Evolutionary conservation across 192 early-diverging fungal species (phyloP).

Genomic region (Entomortierella beljakovae): DNA sequence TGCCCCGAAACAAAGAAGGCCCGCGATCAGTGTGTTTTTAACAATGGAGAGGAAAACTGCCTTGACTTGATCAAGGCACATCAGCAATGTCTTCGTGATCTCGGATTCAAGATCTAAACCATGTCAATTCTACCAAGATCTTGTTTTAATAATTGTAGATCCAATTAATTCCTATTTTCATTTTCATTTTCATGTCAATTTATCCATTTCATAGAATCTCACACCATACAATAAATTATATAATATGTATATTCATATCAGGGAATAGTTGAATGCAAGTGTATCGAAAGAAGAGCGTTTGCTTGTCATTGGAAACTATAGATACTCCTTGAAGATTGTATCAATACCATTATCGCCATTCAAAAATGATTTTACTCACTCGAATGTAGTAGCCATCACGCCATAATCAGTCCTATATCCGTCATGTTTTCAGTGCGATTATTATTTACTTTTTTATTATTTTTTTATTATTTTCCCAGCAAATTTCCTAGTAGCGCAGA

Average conservation of each 20-base stretch:
- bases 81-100: constrained; percentile 88
- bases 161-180: not conserved
- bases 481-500: constrained; percentile 7
- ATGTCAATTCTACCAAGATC: too few species aligned
- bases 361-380: too few species aligned
- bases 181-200: not conserved
- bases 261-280: too few species aligned
- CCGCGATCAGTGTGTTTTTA: constrained; percentile 90
- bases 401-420: not conserved
- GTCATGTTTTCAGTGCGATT: too few species aligned
- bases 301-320: too few species aligned
- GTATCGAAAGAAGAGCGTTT: too few species aligned
- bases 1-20: constrained; percentile 95
- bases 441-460: not conserved
- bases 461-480: not conserved
- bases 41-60: constrained; percentile 90
- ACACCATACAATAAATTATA: too few species aligned
- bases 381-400: constrained; percentile 1
- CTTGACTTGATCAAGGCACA: constrained; percentile 89
- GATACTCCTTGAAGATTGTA: too few species aligned
- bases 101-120: constrained; percentile 92
- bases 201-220: too few species aligned
- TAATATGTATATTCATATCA: too few species aligned
- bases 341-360: too few species aligned
- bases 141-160: not conserved